Percentiles rank a stretch among this genome's conserved stretches.
Evolutionary conservation across 306 rosid genomes (phyloP).

Genomic region (Vigna angularis): DNA sequence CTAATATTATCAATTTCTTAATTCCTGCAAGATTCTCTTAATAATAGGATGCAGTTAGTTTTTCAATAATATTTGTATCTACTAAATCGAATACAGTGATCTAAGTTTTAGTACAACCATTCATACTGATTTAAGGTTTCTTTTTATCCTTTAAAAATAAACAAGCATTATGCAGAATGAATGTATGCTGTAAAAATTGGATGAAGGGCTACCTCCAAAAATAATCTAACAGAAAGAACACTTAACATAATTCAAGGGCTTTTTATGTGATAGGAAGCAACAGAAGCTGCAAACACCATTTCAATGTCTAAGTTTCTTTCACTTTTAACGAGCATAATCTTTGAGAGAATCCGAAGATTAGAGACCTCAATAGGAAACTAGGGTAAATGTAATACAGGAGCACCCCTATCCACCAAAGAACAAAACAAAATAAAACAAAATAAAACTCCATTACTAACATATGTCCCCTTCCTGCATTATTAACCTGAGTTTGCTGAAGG

Average conservation of each 20-base stretch:
- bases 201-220: not conserved
- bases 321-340: slow-evolving; percentile 10
- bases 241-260: not conserved
- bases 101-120: too few species aligned
- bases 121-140: too few species aligned
- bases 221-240: too few species aligned
- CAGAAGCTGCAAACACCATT: not conserved
- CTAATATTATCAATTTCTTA: too few species aligned
- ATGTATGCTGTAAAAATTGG: not conserved
- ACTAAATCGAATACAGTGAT: too few species aligned
- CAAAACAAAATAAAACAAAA: slow-evolving; percentile 27
- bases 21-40: too few species aligned
- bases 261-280: not conserved
- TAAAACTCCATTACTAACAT: slow-evolving; percentile 22
- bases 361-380: not conserved
- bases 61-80: too few species aligned
- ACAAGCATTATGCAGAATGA: not conserved
- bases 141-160: too few species aligned
- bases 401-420: slow-evolving; percentile 19
- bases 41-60: too few species aligned
- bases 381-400: slow-evolving; percentile 6
- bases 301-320: not conserved
- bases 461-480: slow-evolving; percentile 51
- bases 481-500: slow-evolving; percentile 37
- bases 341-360: not conserved